A percentile compares a stretch with the other conserved stretches of the same genome.
These are phyloP conservation scores for Talaromyces wortmannii DNA, from an alignment of 495 filamentous ascomycete genomes.

Conservation along the genomic window DNA sequence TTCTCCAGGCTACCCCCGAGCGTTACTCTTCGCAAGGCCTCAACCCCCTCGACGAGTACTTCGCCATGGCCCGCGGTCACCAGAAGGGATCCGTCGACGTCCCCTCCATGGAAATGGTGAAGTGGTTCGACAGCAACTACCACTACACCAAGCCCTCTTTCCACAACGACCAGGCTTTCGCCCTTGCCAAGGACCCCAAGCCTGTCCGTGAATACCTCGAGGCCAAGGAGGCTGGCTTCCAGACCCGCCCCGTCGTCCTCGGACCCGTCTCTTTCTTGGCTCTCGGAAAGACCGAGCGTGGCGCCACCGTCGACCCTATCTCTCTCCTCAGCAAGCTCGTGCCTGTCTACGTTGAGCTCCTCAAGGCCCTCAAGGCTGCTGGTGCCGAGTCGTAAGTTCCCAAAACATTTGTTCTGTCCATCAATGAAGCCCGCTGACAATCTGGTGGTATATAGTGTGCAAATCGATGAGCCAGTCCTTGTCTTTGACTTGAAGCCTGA, in stretches of 20 bases:
- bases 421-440: not conserved
- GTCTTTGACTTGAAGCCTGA: conserved; percentile 84
- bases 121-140: conserved; percentile 99
- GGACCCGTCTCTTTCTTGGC: conserved; percentile 95
- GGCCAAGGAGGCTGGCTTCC: conserved; percentile 92
- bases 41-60: conserved; percentile 88
- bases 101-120: conserved; percentile 89
- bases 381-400: conserved; percentile 59
- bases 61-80: conserved; percentile 97
- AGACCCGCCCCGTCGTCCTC: conserved; percentile 87
- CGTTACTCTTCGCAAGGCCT: conserved; percentile 84
- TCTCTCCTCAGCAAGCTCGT: conserved; percentile 84
- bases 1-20: conserved; percentile 69
- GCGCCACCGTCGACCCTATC: conserved; percentile 84
- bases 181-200: conserved; percentile 80
- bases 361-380: conserved; percentile 85
- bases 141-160: conserved; percentile 99
- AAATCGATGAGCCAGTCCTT: conserved; percentile 96
- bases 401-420: conserved; percentile 11
- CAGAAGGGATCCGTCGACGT: conserved; percentile 79
- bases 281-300: conserved; percentile 95
- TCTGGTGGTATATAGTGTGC: conserved; percentile 40
- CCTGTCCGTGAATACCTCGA: conserved; percentile 89
- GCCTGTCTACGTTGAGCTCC: conserved; percentile 85
- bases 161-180: conserved; percentile 92